phyloP scores from a whole-genome alignment of 208 protist genomes.

The Acanthamoeba divionensis region DNA sequence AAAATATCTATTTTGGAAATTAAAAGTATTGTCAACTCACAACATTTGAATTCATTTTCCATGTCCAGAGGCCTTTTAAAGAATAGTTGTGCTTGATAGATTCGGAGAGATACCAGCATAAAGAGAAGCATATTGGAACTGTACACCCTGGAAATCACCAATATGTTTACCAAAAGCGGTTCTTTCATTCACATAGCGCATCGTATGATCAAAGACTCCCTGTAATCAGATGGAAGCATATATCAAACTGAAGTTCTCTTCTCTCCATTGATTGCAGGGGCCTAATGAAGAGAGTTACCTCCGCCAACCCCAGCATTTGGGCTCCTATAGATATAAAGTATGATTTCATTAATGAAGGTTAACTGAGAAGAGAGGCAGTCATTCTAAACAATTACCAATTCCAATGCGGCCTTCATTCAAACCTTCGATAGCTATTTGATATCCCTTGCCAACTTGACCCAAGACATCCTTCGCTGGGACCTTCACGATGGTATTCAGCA shows the following conservation, averaged over 20 bases:
- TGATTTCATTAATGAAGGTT: background rate
- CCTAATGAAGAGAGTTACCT: slow-evolving; percentile 73
- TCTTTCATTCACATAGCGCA: slow-evolving; percentile 84
- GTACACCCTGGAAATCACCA: slow-evolving; percentile 92
- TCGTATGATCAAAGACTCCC: slow-evolving; percentile 80
- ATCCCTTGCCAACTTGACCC: slow-evolving; percentile 86
- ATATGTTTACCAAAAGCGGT: slow-evolving; percentile 90
- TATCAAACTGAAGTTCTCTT: slow-evolving; percentile 57
- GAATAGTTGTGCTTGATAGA: background rate
- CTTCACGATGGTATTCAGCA: background rate
- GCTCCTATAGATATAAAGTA: slow-evolving; percentile 57
- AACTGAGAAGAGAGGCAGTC: background rate
- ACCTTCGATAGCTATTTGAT: slow-evolving; percentile 91
- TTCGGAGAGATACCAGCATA: background rate
- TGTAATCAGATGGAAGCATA: background rate
- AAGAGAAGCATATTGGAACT: slow-evolving; percentile 84
- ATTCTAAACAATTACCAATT: slow-evolving; percentile 78
- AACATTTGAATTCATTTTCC: background rate
- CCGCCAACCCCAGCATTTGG: slow-evolving; percentile 91
- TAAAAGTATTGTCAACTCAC: background rate
- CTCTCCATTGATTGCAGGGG: background rate
- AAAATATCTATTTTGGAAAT: slow-evolving; percentile 41
- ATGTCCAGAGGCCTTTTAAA: too few species aligned
- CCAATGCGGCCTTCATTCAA: slow-evolving; percentile 94
- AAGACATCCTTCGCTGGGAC: slow-evolving; percentile 38